Evolutionary conservation across 345 rosid genomes (phyloP), one percentile per base, ranked within the genome.

Genomic region (Xanthoceras sorbifolium): DNA sequence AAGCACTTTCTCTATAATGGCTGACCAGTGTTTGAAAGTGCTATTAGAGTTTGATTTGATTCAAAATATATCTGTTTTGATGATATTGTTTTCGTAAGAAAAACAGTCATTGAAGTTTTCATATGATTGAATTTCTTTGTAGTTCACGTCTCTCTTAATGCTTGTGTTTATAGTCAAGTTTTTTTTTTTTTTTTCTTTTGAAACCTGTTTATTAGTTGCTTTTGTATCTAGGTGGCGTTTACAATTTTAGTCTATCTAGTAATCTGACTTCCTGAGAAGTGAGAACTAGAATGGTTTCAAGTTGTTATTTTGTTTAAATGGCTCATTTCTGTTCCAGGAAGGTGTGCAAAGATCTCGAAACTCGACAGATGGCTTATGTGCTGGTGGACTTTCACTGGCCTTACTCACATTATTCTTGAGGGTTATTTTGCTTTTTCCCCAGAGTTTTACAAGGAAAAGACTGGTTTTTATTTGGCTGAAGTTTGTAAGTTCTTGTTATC

Each of bases 301-400:
- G 20, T 10, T 50, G 57, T 32, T 32, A 55, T 46, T 76, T 76
- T 26, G 31, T 32, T 54, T 17, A 46, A 5, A 3, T 20, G 3
- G 57, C 11, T n/a, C 67, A 50, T 55, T 75, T 71, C 54, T 65
- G 23, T 69, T 32, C 60, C 87, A 89, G 94, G 94, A 64, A 64
- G 80, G 54, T 73, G 80, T 25, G 67, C 76, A 23, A 92, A 82
- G 82, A 73, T 73, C 67, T 55, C 85, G 1, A 87, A 80, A 67
- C 64, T 85, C 31, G 93, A 96, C 64, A 91, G 90, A 77, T 76
- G 87, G 82, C 79, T 96, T 0, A 92, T 96, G 97, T 96, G 98
- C 84, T 93, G 99, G 99, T 93, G 98, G 98, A 89, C 93, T 52
- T 96, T 92, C 90, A 91, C 98, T 9, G 97, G 97, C 78, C 93